A percentile compares a stretch with the other conserved stretches of the same genome.
phyloP scores from a whole-genome alignment of 257 asterid species.

The Solanum rostratum region DNA sequence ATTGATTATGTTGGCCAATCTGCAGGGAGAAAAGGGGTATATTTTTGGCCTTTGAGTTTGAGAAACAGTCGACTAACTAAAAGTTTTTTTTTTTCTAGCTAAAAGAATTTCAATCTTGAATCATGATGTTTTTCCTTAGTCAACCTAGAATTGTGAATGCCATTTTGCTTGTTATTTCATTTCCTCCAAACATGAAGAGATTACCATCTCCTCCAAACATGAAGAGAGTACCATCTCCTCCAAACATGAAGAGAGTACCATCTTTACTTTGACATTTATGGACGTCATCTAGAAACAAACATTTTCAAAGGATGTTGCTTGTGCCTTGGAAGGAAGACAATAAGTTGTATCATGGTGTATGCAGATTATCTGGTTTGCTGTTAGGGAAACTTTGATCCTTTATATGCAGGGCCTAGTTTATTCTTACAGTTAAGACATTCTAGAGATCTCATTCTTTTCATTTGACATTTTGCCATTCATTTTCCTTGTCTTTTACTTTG shows the following conservation, averaged over 20 bases:
- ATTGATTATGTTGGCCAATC: conserved; percentile 54
- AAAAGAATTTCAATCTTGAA: background rate
- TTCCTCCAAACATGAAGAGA: background rate
- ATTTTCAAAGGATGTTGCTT: background rate
- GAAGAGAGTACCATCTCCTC: background rate
- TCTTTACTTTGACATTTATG: background rate
- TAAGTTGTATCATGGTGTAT: background rate
- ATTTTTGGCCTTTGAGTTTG: background rate
- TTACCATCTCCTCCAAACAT: background rate
- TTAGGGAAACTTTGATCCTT: background rate
- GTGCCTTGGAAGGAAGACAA: background rate
- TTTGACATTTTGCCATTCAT: background rate
- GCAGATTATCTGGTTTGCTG: background rate
- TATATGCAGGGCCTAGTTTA: background rate
- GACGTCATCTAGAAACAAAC: background rate
- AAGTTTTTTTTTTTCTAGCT: background rate
- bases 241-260: background rate
- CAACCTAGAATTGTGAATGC: background rate
- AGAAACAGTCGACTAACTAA: background rate
- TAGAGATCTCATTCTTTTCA: background rate
- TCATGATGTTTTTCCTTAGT: background rate
- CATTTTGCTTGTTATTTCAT: background rate
- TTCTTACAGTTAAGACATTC: background rate
- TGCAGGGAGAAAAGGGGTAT: conserved; percentile 34
- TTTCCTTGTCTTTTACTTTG: background rate